Evolutionary conservation across 2,329 filamentous ascomycete species (phyloP).

Genomic region (Cercospora citrullina): DNA sequence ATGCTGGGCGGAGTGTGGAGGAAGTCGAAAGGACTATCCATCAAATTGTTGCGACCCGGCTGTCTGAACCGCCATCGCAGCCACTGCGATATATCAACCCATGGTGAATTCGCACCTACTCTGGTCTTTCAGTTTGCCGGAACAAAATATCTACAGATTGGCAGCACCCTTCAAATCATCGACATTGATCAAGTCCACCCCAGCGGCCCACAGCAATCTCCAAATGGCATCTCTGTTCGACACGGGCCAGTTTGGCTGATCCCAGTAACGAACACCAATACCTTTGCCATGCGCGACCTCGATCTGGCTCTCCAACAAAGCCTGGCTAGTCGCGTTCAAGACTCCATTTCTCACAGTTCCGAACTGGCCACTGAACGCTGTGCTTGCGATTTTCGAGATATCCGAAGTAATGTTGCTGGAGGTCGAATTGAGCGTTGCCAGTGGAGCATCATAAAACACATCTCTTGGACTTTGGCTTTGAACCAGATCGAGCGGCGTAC

Average conservation of each 20-base stretch:
- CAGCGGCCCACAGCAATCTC: constrained; percentile 57
- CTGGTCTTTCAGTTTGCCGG: background rate
- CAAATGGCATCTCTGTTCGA: constrained; percentile 60
- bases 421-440: constrained; percentile 47
- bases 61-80: background rate
- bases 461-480: constrained; percentile 43
- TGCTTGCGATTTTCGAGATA: constrained; percentile 57
- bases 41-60: constrained; percentile 27
- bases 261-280: constrained; percentile 64
- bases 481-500: constrained; percentile 52
- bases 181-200: constrained; percentile 63
- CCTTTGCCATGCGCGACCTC: constrained; percentile 55
- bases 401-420: constrained; percentile 49
- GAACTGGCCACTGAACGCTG: constrained; percentile 50
- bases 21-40: constrained; percentile 49
- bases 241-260: constrained; percentile 60
- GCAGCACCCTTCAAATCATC: constrained; percentile 61
- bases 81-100: constrained; percentile 22
- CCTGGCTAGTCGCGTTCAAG: constrained; percentile 52
- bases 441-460: constrained; percentile 63
- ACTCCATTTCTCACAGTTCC: constrained; percentile 41
- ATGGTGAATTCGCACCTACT: constrained; percentile 18
- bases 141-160: constrained; percentile 40
- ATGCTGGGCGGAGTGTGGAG: constrained; percentile 55
- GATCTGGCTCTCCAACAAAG: constrained; percentile 55